These are phyloP conservation scores for Beta vulgaris DNA, from an alignment of 148 eudicot species.

Conservation along the genomic window DNA sequence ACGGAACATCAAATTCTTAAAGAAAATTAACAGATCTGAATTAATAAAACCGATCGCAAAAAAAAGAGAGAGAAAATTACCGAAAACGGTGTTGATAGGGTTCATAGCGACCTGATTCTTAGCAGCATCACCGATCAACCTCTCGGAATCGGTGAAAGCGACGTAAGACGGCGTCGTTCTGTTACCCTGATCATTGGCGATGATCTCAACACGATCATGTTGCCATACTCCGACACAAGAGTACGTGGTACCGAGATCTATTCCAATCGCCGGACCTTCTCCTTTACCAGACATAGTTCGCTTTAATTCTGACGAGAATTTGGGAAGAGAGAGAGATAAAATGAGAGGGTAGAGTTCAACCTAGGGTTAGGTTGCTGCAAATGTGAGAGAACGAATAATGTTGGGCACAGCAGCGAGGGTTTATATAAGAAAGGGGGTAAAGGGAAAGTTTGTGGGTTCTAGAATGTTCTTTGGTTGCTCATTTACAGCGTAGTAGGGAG, in stretches of 20 bases:
- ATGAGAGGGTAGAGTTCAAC: not conserved
- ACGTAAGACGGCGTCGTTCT: constrained; percentile 36
- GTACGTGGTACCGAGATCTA: constrained; percentile 30
- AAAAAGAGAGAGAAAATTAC: not conserved
- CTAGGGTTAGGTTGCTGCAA: not conserved
- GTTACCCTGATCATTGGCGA: constrained; percentile 38
- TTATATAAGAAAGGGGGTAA: not conserved
- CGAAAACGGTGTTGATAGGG: constrained; percentile 35
- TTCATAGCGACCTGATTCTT: constrained; percentile 38
- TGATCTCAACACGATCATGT: constrained; percentile 33
- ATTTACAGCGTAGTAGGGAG: too few relatives aligned
- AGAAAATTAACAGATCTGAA: not conserved
- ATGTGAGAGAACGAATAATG: not conserved
- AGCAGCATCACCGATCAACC: constrained; percentile 34
- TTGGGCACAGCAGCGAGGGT: not conserved
- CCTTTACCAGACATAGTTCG: constrained; percentile 26
- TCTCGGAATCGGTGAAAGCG: constrained; percentile 29
- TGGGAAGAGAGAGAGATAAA: not conserved
- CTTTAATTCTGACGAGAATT: not conserved
- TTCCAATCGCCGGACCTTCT: constrained; percentile 32
- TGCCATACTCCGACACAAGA: constrained; percentile 33
- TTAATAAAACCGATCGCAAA: not conserved
- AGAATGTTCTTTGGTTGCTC: not conserved
- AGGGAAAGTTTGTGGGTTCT: not conserved
- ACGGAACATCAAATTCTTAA: not conserved